phyloP scores from a whole-genome alignment of 768 basidiomycete genomes.

The Mycena pura region DNA sequence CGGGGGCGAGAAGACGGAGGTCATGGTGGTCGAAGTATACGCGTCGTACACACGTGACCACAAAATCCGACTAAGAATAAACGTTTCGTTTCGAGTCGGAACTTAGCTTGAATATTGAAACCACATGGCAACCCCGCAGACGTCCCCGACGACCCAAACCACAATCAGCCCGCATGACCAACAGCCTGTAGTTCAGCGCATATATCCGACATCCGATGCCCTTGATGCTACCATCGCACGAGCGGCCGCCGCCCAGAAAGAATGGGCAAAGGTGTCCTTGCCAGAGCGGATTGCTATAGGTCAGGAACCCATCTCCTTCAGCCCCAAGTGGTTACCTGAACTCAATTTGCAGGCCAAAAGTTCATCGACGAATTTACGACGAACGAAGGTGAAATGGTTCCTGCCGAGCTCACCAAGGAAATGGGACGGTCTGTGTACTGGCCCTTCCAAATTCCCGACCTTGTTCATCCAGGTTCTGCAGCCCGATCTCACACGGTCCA shows the following conservation, averaged over 20 bases:
- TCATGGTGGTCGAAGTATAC: conserved; percentile 33
- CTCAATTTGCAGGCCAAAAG: no score
- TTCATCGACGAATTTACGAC: conserved; percentile 58
- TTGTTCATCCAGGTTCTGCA: conserved; percentile 35
- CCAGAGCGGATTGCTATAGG: conserved; percentile 74
- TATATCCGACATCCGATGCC: conserved; percentile 64
- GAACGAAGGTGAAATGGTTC: conserved; percentile 65
- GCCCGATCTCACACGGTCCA: conserved; percentile 78
- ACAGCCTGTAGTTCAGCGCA: conserved; percentile 67
- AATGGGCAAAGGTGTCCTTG: conserved; percentile 78
- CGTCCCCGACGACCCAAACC: conserved; percentile 54
- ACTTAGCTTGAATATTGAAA: no score
- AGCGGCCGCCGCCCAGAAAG: conserved; percentile 72
- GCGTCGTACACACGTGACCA: conserved; percentile 17
- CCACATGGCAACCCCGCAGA: not conserved
- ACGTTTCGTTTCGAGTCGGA: no score
- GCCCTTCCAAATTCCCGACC: not conserved
- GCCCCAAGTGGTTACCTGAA: no score
- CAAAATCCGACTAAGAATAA: no score
- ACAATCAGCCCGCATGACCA: conserved; percentile 88
- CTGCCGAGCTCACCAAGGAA: conserved; percentile 80
- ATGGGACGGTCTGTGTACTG: conserved; percentile 78
- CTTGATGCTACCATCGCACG: conserved; percentile 65
- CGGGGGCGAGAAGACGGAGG: conserved; percentile 55
- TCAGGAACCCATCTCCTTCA: no score